A percentile compares a stretch with the other conserved stretches of the same genome.
Evolutionary conservation across 2,329 filamentous ascomycete species (phyloP).

Genomic region (Penicillium brevicompactum): DNA sequence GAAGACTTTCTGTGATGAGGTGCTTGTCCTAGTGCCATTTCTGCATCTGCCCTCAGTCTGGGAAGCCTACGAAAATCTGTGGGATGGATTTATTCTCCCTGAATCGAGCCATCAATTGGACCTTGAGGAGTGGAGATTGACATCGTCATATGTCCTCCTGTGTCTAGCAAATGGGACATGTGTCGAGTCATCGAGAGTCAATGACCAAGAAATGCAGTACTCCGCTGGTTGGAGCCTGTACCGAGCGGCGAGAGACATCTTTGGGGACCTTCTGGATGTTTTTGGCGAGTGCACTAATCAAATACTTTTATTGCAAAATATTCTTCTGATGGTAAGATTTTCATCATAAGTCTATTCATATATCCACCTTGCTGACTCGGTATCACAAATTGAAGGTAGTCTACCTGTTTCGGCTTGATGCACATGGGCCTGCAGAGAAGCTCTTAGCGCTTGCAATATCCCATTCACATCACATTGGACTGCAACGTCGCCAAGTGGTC

Average conservation of each 20-base stretch:
- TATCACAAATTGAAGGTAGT: slow-evolving; percentile 12
- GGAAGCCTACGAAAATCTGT: slow-evolving; percentile 13
- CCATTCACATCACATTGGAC: slow-evolving; percentile 24
- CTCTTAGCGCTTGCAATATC: slow-evolving; percentile 22
- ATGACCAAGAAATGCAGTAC: slow-evolving; percentile 16
- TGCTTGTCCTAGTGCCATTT: slow-evolving; percentile 27
- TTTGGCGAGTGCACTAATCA: slow-evolving; percentile 18
- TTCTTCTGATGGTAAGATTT: slow-evolving; percentile 17
- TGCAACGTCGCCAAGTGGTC: slow-evolving; percentile 22
- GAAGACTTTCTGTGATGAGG: slow-evolving; percentile 22
- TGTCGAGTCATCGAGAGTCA: slow-evolving; percentile 19
- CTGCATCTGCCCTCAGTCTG: slow-evolving; percentile 22
- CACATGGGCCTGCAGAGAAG: slow-evolving; percentile 17
- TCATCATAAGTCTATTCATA: background rate
- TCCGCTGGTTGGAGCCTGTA: slow-evolving; percentile 30
- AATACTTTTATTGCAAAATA: slow-evolving; percentile 17
- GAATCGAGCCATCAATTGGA: background rate
- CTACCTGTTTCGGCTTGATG: slow-evolving; percentile 25
- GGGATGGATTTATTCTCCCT: slow-evolving; percentile 2
- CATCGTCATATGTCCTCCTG: slow-evolving; percentile 19
- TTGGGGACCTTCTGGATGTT: slow-evolving; percentile 20
- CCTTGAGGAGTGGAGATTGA: slow-evolving; percentile 7
- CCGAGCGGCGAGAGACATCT: slow-evolving; percentile 20
- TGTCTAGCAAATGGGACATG: slow-evolving; percentile 27
- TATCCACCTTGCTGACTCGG: background rate